These are phyloP conservation scores for Colletotrichum filicis DNA, from an alignment of 2,329 filamentous ascomycete species.

Conservation along the genomic window DNA sequence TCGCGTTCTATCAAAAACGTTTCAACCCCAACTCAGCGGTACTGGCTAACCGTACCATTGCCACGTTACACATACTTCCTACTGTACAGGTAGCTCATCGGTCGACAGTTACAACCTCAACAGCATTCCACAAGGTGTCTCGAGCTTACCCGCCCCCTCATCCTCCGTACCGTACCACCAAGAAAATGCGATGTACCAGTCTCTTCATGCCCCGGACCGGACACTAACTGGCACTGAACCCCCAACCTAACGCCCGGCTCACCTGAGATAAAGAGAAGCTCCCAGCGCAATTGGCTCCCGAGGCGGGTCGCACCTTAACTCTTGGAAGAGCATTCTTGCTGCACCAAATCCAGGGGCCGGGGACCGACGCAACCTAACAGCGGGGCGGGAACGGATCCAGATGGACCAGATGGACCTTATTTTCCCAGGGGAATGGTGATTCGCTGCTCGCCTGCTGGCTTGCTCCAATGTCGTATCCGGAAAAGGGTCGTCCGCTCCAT, in stretches of 20 bases:
- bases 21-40: neutral
- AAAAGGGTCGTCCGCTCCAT: neutral
- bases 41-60: neutral
- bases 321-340: neutral
- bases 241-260: neutral
- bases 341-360: constrained; percentile 4
- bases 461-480: neutral
- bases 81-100: neutral
- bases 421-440: constrained; percentile 14
- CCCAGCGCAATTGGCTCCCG: neutral
- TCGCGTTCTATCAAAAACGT: constrained; percentile 10
- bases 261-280: neutral
- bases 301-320: constrained; percentile 10
- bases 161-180: too few relatives aligned
- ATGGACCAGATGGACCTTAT: constrained; percentile 16
- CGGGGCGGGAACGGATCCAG: constrained; percentile 12
- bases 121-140: constrained; percentile 4
- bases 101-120: neutral
- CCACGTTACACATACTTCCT: neutral
- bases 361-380: constrained; percentile 14
- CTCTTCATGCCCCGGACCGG: neutral
- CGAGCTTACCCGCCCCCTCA: neutral
- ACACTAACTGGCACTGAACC: neutral
- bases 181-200: neutral
- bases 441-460: neutral